Evolutionary conservation across 257 asterid species (phyloP), one percentile per base, ranked within the genome.

Genomic region (Petunia axillaris): DNA sequence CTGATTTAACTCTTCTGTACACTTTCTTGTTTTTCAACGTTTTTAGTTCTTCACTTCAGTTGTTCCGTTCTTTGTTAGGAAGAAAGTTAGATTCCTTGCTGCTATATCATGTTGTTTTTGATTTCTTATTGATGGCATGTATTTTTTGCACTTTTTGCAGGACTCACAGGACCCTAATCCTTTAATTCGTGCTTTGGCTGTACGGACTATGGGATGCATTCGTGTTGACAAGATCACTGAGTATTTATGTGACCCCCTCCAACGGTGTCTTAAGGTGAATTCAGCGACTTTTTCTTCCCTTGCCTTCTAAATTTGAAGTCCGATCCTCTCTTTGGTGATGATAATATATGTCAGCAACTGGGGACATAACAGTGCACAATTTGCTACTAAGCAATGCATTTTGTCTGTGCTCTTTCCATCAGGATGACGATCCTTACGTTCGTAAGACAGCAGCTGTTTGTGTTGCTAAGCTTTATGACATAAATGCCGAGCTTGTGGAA

Each of bases 161-260:
- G 99, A 96, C 82, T 93, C 99, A 52, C 99, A 96, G 82, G 99
- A 96, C 76, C 98, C 99, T 85, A 96, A 96, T 86, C 99, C 99
- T 83, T 85, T 96, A 85, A 96, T 96, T 81, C 98, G 99, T 90
- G 95, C 99, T 80, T 86, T 96, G 89, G 99, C 99, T 80, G 99
- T 96, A 79, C 91, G 99, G 86, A 96, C 99, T 50, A 96, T 96
- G 99, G 99, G 99, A 78, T 96, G 99, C 92, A 96, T 96, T 78
- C 98, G 99, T 40, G 98, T 94, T 74, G 99, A 96, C 87, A 96
- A 96, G 87, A 96, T 96, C 83, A 96, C 98, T 1, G 99, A 96
- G 85, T 96, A 96, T 84, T 87, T 96, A 66, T 96, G 99, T 81
- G 99, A 96, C 82, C 99, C 98, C 64, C 90, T 96, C 87, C 99